phyloP scores from a whole-genome alignment of 768 basidiomycete species.

The Rhodotorula kratochvilovae region DNA sequence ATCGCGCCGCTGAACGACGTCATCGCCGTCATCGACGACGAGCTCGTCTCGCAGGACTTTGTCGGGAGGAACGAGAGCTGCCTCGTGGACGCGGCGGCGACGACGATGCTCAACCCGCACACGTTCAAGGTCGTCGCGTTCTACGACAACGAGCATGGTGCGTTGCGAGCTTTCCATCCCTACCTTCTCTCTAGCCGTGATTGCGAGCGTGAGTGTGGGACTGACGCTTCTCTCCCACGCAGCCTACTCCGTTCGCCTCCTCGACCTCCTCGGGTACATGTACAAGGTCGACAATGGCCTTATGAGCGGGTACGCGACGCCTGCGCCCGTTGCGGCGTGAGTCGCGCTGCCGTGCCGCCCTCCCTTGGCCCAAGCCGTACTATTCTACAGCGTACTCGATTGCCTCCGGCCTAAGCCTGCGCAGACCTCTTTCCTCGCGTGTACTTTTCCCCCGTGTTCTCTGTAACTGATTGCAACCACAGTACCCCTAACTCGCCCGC shows the following conservation, averaged over 20 bases:
- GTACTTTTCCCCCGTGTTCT: no score
- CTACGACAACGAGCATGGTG: constrained; percentile 3
- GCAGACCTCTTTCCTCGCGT: no score
- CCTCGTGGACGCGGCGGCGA: constrained; percentile 47
- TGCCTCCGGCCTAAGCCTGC: no score
- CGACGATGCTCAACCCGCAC: constrained; percentile 43
- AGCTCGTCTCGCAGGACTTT: constrained; percentile 48
- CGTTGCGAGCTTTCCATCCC: no score
- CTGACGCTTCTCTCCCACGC: background rate
- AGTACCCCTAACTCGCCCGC: no score
- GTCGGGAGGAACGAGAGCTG: constrained; percentile 42
- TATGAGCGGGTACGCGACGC: background rate
- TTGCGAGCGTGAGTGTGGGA: no score
- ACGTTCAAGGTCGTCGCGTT: constrained; percentile 46
- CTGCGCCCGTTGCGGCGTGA: background rate
- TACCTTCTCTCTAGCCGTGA: no score
- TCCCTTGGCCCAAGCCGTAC: no score
- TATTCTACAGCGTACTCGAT: no score
- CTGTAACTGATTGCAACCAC: no score
- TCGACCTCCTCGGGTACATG: constrained; percentile 45
- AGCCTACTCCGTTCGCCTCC: constrained; percentile 42
- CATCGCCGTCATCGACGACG: constrained; percentile 46
- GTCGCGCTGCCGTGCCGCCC: no score
- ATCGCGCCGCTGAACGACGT: constrained; percentile 39
- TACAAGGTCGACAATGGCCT: background rate